Evolutionary conservation across 257 asterid genomes (phyloP), one percentile per base, ranked within the genome.

Genomic region (Nicotiana otophora): DNA sequence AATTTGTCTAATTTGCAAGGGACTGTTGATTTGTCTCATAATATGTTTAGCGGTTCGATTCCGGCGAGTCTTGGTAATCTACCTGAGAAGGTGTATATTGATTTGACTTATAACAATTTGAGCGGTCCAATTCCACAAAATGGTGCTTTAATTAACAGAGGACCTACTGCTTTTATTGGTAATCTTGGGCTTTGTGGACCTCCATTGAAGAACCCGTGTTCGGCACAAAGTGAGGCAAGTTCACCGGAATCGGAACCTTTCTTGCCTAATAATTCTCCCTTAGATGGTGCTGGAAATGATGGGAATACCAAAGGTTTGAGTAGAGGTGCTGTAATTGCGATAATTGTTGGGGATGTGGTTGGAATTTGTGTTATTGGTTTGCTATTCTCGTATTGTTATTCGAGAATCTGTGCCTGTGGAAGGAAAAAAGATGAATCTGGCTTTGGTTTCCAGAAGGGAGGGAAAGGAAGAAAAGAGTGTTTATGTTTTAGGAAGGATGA

Each of bases 151-250:
- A 89, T 92, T 33, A 94, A 92, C 58, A 82, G 97, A 88, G 98
- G 98, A 26, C 99, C 99, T n/a, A 96, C 98, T 1, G 98, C 99
- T 23, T 96, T 96, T 82, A 86, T 94, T 55, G 98, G 97, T 57
- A 96, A 96, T 82, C 93, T 91, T 19, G 88, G 90, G 10, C 96
- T 96, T 17, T 96, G 99, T 86, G 99, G 99, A 42, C 94, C 96
- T 81, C 99, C 98, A 0, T 85, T 96, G 90, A 92, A 89, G 69
- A 89, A 90, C 6, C 91, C 85, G 5, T 96, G 99, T 83, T 83
- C 92, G 19, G 74, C 91, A 0, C 90, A 81, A 78, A 85, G 86
- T 54, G 90, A 83, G 51, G 92, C 91, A 0, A 89, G 82, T 83
- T 74, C 97, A 4, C 96, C 97, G 14, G 81, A 91, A 16, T 86